phyloP scores from a whole-genome alignment of 2,329 filamentous ascomycete species.

The Mollisia scopiformis region DNA sequence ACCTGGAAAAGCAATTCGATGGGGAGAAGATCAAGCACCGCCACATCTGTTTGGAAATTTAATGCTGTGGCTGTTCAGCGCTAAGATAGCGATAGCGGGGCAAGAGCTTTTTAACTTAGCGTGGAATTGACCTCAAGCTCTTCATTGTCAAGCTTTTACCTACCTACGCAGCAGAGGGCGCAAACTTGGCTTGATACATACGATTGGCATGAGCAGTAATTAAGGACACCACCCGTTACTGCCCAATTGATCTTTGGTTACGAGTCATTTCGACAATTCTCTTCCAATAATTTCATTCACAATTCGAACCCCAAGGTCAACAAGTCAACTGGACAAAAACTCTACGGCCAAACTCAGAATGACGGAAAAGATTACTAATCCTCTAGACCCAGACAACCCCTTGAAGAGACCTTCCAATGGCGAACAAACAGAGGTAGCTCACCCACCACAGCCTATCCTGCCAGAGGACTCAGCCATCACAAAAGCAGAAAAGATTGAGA shows the following conservation, averaged over 20 bases:
- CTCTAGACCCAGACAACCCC: conserved; percentile 23
- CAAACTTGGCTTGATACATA: no score
- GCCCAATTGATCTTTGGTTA: background rate
- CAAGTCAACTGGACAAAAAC: background rate
- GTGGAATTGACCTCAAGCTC: no score
- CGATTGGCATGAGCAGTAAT: no score
- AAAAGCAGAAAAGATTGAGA: conserved; percentile 35
- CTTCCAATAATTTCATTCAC: background rate
- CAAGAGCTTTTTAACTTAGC: no score
- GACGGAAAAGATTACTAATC: conserved; percentile 22
- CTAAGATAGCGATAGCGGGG: no score
- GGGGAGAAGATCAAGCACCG: background rate
- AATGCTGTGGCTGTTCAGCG: conserved; percentile 11
- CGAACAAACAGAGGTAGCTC: conserved; percentile 22
- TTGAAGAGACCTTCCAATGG: conserved; percentile 31
- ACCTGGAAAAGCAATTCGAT: conserved; percentile 8
- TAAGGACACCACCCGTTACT: no score
- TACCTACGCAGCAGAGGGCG: no score
- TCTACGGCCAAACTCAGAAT: conserved; percentile 12
- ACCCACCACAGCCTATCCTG: conserved; percentile 27
- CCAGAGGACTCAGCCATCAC: conserved; percentile 35
- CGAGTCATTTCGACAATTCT: no score
- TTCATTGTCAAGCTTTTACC: no score
- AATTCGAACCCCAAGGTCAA: background rate
- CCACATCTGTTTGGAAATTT: conserved; percentile 1